These are phyloP conservation scores for Mycosphaerella arachidis DNA, from an alignment of 2,329 filamentous ascomycete species.

Conservation along the genomic window DNA sequence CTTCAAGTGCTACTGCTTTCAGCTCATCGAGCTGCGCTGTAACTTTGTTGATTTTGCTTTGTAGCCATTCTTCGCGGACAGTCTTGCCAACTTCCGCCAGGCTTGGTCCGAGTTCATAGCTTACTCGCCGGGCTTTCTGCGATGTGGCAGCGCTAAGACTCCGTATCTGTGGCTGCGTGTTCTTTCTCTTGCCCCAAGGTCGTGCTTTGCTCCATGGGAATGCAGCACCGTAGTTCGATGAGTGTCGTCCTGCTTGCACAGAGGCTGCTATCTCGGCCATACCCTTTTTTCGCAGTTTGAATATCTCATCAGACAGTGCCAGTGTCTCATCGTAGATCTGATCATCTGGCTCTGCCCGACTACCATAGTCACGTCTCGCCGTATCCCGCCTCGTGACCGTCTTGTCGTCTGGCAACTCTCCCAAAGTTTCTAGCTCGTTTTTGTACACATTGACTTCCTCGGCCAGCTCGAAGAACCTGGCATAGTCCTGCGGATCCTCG, in stretches of 20 bases:
- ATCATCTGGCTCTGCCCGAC: conserved; percentile 26
- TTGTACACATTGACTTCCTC: conserved; percentile 39
- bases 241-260: not conserved
- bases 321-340: not conserved
- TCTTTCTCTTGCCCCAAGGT: not conserved
- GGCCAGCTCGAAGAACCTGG: conserved; percentile 46
- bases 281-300: not conserved
- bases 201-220: not conserved
- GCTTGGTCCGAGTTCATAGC: conserved; percentile 1
- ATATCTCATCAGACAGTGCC: not conserved
- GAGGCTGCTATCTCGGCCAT: not conserved
- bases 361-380: not conserved
- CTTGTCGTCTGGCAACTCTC: conserved; percentile 35
- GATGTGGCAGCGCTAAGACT: conserved; percentile 40
- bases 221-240: not conserved
- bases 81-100: not conserved
- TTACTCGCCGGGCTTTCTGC: conserved; percentile 17
- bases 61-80: conserved; percentile 8
- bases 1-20: conserved; percentile 35
- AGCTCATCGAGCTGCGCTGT: conserved; percentile 40
- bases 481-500: conserved; percentile 46
- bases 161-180: not conserved
- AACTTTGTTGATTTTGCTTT: conserved; percentile 41
- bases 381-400: conserved; percentile 35
- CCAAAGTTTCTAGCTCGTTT: conserved; percentile 40